Conservation (phyloP, 257 asterid genomes). For the Solanum paucissectum region DNA sequence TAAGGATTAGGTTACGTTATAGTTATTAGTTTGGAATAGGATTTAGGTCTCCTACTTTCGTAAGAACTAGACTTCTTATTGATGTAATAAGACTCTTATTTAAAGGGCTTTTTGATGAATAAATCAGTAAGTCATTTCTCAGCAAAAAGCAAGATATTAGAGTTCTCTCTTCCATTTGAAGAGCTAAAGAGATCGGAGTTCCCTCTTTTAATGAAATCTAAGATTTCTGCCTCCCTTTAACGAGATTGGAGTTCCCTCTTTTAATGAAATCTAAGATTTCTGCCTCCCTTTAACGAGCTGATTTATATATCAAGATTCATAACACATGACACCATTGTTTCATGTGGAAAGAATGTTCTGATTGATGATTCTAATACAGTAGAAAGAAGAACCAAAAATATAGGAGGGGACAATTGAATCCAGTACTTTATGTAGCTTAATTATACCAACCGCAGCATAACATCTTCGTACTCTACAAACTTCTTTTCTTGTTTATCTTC, state of each 20-base stretch:
- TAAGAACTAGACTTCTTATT: no score
- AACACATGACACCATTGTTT: background rate
- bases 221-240: no score
- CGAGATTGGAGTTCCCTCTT: no score
- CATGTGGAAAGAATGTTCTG: background rate
- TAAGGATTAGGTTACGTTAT: no score
- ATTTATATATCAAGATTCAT: no score
- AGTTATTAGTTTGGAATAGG: background rate
- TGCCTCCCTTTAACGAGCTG: no score
- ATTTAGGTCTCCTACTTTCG: background rate
- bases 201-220: no score
- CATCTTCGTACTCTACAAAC: constrained; percentile 76
- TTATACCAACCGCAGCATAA: constrained; percentile 71
- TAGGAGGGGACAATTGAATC: background rate
- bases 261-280: no score
- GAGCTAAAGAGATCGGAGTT: background rate
- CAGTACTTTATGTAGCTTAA: background rate
- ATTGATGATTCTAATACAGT: background rate
- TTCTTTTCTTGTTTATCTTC: constrained; percentile 80
- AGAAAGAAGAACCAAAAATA: background rate
- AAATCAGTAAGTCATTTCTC: background rate
- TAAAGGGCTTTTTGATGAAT: background rate
- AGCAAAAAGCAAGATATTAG: background rate
- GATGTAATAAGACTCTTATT: background rate
- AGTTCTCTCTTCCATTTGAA: background rate